These are phyloP conservation scores for Trypanosoma grayi DNA, from an alignment of 208 protist genomes.

Conservation along the genomic window DNA sequence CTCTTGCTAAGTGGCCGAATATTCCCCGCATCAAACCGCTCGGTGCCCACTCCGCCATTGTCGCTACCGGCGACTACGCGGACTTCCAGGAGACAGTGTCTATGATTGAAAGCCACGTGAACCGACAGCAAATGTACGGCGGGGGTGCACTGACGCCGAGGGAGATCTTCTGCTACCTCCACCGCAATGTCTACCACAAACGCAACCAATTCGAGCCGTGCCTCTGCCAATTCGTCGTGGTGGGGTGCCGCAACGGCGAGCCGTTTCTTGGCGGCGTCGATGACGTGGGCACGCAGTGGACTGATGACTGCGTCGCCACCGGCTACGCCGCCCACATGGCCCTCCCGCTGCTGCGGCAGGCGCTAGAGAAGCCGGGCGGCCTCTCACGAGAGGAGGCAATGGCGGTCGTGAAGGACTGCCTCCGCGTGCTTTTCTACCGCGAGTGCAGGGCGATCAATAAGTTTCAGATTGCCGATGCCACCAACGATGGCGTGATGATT, in stretches of 20 bases:
- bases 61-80: constrained; percentile 94
- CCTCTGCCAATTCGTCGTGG: constrained; percentile 95
- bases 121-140: constrained; percentile 70
- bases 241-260: constrained; percentile 83
- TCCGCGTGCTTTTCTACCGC: constrained; percentile 96
- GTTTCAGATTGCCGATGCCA: constrained; percentile 90
- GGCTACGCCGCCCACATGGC: constrained; percentile 96
- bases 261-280: constrained; percentile 94
- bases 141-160: constrained; percentile 71
- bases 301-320: constrained; percentile 91
- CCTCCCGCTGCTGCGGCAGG: constrained; percentile 92
- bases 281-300: constrained; percentile 93
- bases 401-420: constrained; percentile 85
- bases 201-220: constrained; percentile 96
- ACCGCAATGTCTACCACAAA: constrained; percentile 93
- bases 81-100: constrained; percentile 95
- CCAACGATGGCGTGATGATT: constrained; percentile 68
- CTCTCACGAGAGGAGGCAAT: constrained; percentile 88
- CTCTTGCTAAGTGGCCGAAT: constrained; percentile 94
- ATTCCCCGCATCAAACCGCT: constrained; percentile 90
- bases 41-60: constrained; percentile 88
- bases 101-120: constrained; percentile 74
- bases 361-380: constrained; percentile 71
- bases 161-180: constrained; percentile 94
- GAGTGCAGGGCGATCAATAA: constrained; percentile 96